phyloP scores from a whole-genome alignment of 805 yeast genomes.

The Candida tammaniensis region DNA sequence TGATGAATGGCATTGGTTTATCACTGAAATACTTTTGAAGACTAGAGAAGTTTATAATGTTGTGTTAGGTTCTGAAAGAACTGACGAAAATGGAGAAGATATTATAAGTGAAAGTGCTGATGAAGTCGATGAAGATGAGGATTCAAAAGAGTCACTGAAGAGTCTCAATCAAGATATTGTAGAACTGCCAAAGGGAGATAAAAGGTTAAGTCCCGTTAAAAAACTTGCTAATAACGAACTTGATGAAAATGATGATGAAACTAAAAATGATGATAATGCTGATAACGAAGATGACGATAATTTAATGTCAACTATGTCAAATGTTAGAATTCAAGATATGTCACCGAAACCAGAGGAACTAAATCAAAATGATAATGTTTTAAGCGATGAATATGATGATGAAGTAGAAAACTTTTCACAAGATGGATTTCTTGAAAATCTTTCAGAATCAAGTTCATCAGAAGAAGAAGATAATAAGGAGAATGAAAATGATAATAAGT shows the following conservation, averaged over 20 bases:
- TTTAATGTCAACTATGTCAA: slow-evolving; percentile 14
- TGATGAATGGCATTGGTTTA: slow-evolving; percentile 51
- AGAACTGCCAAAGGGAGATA: background rate
- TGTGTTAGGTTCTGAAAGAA: slow-evolving; percentile 49
- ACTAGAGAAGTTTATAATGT: slow-evolving; percentile 57
- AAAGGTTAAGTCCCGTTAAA: no score
- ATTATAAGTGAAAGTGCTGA: background rate
- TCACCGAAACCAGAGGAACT: slow-evolving; percentile 26
- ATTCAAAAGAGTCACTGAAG: background rate
- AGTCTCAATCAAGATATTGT: no score
- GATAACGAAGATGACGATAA: slow-evolving; percentile 22
- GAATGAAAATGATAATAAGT: slow-evolving; percentile 28
- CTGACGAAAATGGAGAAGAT: slow-evolving; percentile 28
- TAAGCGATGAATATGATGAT: slow-evolving; percentile 27
- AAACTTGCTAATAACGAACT: slow-evolving; percentile 1
- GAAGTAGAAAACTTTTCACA: slow-evolving; percentile 26
- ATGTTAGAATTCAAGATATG: slow-evolving; percentile 26
- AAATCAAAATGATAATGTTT: slow-evolving; percentile 18
- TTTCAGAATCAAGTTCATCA: slow-evolving; percentile 45
- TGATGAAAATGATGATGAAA: slow-evolving; percentile 2
- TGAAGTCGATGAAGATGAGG: slow-evolving; percentile 23
- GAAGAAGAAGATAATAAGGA: slow-evolving; percentile 17
- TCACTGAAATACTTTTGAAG: slow-evolving; percentile 45
- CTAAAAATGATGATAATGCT: slow-evolving; percentile 9
- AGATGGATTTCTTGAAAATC: slow-evolving; percentile 33